A percentile compares a stretch with the other conserved stretches of the same genome.
Evolutionary conservation across 768 basidiomycete genomes (phyloP).

Genomic region (Brasilioporus rufonigricans): DNA sequence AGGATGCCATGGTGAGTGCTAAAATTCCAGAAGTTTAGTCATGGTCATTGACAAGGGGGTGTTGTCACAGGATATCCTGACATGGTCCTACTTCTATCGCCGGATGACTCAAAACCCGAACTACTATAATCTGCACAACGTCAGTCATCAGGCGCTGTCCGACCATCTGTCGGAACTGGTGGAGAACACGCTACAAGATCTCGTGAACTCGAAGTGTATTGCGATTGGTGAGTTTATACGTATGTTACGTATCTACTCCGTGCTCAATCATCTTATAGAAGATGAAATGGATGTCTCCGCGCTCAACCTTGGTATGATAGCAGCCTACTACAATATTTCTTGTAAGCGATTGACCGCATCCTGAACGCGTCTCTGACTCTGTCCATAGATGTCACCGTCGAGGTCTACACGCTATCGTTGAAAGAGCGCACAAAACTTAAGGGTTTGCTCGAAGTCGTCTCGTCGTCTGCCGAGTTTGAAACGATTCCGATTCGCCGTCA

Average conservation of each 20-base stretch:
- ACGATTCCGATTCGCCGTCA: conserved; percentile 91
- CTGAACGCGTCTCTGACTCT: not conserved
- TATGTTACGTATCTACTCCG: not conserved
- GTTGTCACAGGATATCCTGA: conserved; percentile 76
- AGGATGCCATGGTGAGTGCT: conserved; percentile 81
- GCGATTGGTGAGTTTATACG: conserved; percentile 58
- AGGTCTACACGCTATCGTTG: conserved; percentile 93
- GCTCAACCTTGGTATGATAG: conserved; percentile 98
- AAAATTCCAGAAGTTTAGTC: not conserved
- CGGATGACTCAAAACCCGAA: conserved; percentile 98
- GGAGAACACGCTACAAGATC: conserved; percentile 86
- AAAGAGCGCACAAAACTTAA: conserved; percentile 97
- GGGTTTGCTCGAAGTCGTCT: conserved; percentile 93
- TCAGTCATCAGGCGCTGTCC: conserved; percentile 92
- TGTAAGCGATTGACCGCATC: conserved; percentile 46
- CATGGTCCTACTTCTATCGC: conserved; percentile 98
- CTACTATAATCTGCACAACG: conserved; percentile 92
- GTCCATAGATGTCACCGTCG: conserved; percentile 83
- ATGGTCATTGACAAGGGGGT: not conserved
- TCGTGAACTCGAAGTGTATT: conserved; percentile 95
- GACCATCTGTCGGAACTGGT: conserved; percentile 96
- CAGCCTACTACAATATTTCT: conserved; percentile 93
- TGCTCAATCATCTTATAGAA: conserved; percentile 37
- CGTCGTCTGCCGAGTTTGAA: conserved; percentile 97
- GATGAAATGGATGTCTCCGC: conserved; percentile 93